Base-by-base conservation (phyloP, 2,329 filamentous ascomycete genomes). In the Hypoxylon sp. region DNA sequence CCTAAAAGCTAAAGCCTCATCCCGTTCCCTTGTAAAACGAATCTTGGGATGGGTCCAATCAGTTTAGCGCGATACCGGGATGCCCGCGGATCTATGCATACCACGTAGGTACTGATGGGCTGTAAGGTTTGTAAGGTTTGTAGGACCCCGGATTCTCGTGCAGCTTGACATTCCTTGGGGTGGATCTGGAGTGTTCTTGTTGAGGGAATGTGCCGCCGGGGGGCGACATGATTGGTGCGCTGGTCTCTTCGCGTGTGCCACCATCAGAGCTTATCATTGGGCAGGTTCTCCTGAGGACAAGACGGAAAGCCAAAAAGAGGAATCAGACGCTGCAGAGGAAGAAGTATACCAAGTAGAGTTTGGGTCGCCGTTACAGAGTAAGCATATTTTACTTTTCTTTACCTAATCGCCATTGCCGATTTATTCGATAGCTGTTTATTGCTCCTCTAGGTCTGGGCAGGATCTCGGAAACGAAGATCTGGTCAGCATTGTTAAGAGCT, bases 261-360 rank as follows among this genome's bases (percentile, higher is more conserved):
- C 54, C n/a, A 22, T 30, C 26, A 40, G 65, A 66, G 65, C 51
- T 55, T 66, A 9, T 68, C 48, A 70, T 68, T 70, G 68, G 68
- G 20, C 49, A 8, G 55, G n/a, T 56, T 42, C 3, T 16, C 12
- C 18, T 12, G 11, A 33, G 46, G 42, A 28, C 24, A 33, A 33
- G 51, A 55, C 33, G 30, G 49, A 24, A 63, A 40, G 48, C 46
- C 12, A 51, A 58, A 48, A 65, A 30, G 26, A 18, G 18, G 14
- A 46, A 36, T 9, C 4, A 57, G 22, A 32, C n/a, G 24, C 36
- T 30, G 26, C 5, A 30, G n/a, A 38, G 38, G n/a, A 50, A 20
- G 32, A 28, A 24, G n/a, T 16, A 18, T 44, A 40, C 33, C 22
- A 40, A 40, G 32, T 45, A 45, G 40, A 45, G 40, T 33, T 32